A percentile compares a stretch with the other conserved stretches of the same genome.
Conservation (phyloP, 495 filamentous ascomycete species). For the Aspergillus saccharolyticus region DNA sequence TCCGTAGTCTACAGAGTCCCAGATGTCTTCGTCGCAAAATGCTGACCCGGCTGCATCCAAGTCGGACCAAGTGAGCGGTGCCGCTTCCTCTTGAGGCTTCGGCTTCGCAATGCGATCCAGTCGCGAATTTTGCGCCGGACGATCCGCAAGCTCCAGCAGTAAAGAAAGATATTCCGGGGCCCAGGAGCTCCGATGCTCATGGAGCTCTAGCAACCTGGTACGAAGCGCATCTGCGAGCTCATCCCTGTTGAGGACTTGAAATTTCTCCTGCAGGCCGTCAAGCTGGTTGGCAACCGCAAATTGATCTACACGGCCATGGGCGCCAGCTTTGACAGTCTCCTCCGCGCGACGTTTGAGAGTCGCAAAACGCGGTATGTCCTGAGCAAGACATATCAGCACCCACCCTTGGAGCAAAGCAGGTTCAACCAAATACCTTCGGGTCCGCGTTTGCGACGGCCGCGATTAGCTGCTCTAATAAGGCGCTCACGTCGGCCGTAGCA, state of each 20-base stretch:
- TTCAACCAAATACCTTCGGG: constrained; percentile 24
- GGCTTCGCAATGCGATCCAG: constrained; percentile 56
- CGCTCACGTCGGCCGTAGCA: constrained; percentile 33
- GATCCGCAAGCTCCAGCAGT: constrained; percentile 74
- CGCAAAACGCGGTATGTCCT: constrained; percentile 28
- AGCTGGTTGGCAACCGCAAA: constrained; percentile 74
- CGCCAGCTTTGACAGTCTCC: constrained; percentile 43
- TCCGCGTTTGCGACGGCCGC: constrained; percentile 25
- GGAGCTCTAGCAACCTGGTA: constrained; percentile 56
- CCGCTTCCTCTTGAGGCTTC: constrained; percentile 36
- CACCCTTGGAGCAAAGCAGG: constrained; percentile 21
- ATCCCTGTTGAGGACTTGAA: constrained; percentile 71
- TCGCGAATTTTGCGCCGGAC: constrained; percentile 64
- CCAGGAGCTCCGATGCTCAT: constrained; percentile 50
- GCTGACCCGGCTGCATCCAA: constrained; percentile 69
- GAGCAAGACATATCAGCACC: constrained; percentile 39
- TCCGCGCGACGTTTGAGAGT: constrained; percentile 28
- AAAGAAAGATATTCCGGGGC: constrained; percentile 76
- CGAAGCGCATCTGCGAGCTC: constrained; percentile 72
- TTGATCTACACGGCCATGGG: constrained; percentile 74
- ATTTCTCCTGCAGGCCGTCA: constrained; percentile 83
- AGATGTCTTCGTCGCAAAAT: constrained; percentile 64
- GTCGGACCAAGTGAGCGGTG: constrained; percentile 65
- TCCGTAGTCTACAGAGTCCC: constrained; percentile 71
- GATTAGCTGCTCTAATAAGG: constrained; percentile 37